Conservation (phyloP, 805 yeast species). For the Lipomyces kockii region DNA sequence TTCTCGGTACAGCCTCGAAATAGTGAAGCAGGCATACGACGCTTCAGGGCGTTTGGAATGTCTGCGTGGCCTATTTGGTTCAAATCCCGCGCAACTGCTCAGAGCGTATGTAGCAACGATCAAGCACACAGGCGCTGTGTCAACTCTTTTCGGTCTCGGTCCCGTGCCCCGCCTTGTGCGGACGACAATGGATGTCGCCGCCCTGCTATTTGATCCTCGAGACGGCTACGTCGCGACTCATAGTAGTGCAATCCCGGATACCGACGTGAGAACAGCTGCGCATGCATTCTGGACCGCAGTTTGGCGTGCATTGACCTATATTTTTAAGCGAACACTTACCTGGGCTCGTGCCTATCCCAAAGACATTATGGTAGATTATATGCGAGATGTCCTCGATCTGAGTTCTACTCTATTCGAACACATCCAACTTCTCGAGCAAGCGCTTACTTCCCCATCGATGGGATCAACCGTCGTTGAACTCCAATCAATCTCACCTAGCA, state of each 20-base stretch:
- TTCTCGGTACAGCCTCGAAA: constrained; percentile 71
- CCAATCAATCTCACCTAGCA: constrained; percentile 19
- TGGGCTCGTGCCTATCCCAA: constrained; percentile 76
- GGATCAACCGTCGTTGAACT: constrained; percentile 36
- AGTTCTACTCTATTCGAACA: constrained; percentile 72
- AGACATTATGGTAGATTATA: constrained; percentile 70
- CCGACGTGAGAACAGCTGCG: constrained; percentile 41
- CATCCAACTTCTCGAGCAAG: constrained; percentile 55
- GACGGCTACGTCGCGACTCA: constrained; percentile 56
- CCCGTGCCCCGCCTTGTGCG: constrained; percentile 78
- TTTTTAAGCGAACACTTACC: constrained; percentile 65
- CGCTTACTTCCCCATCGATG: constrained; percentile 45
- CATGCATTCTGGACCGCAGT: constrained; percentile 66
- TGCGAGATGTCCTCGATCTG: constrained; percentile 82
- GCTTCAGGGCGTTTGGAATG: constrained; percentile 81
- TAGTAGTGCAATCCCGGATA: constrained; percentile 39
- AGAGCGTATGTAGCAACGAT: constrained; percentile 56
- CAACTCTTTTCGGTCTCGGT: constrained; percentile 57
- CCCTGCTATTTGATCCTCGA: constrained; percentile 67
- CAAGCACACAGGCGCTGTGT: constrained; percentile 46
- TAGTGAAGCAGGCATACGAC: constrained; percentile 77
- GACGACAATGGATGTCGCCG: constrained; percentile 72
- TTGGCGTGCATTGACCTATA: constrained; percentile 75
- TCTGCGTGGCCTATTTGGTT: constrained; percentile 57
- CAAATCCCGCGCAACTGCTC: constrained; percentile 54